Conservation (phyloP, 208 protist genomes). For the Wallacemonas sp. region DNA sequence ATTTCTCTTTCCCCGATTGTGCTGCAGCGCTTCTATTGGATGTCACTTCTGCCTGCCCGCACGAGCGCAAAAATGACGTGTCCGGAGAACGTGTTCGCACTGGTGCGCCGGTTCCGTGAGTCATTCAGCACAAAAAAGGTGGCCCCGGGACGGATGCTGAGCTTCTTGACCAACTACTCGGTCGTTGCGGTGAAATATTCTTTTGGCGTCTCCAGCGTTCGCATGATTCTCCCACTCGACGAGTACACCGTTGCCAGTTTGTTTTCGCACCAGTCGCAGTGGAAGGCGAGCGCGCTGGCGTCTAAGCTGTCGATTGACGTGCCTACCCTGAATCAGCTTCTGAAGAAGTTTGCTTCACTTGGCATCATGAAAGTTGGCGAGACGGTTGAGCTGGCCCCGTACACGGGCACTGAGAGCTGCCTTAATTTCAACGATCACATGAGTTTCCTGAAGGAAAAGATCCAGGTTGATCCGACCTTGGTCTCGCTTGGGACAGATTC, state of each 20-base stretch:
- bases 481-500: neutral
- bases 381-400: neutral
- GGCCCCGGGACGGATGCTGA: neutral
- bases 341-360: constrained; percentile 2
- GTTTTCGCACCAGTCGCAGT: constrained; percentile 10
- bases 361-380: constrained; percentile 5
- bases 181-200: neutral
- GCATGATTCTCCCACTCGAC: neutral
- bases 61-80: neutral
- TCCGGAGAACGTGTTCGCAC: neutral
- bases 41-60: neutral
- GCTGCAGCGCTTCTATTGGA: constrained; percentile 8
- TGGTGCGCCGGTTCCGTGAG: neutral
- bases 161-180: neutral
- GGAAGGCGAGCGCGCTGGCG: constrained; percentile 19
- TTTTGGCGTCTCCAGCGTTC: neutral
- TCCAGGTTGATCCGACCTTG: neutral
- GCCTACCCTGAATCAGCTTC: neutral
- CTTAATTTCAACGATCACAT: constrained; percentile 2
- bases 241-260: neutral
- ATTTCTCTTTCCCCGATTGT: constrained; percentile 7
- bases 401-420: constrained; percentile 4
- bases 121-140: neutral
- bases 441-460: neutral
- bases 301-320: neutral